Percentiles rank a stretch among this genome's conserved stretches.
phyloP scores from a whole-genome alignment of 768 basidiomycete species.

The Suillus bovinus region DNA sequence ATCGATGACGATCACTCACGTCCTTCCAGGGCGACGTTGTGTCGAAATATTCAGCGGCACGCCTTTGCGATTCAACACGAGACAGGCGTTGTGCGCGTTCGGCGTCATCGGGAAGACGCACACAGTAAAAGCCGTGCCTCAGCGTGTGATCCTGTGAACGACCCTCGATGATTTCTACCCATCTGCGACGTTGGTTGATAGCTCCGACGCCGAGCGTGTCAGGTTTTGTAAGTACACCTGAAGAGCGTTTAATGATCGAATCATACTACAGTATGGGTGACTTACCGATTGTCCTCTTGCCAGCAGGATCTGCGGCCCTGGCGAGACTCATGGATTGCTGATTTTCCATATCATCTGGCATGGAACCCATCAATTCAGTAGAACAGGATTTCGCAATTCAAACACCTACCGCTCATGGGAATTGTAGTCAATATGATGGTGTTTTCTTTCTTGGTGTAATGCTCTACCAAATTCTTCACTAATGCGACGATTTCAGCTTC shows the following conservation, averaged over 20 bases:
- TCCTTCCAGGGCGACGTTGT: constrained; percentile 52
- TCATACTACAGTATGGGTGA: not conserved
- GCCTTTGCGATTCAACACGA: constrained; percentile 36
- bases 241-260: not conserved
- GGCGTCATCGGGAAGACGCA: constrained; percentile 61
- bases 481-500: constrained; percentile 40
- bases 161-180: constrained; percentile 56
- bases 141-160: constrained; percentile 37
- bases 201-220: constrained; percentile 52
- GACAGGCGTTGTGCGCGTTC: constrained; percentile 44
- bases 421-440: constrained; percentile 66
- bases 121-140: constrained; percentile 63
- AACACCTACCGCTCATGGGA: constrained; percentile 56
- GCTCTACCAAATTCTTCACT: constrained; percentile 48
- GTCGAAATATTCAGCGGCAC: constrained; percentile 48
- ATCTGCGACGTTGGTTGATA: constrained; percentile 39
- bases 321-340: constrained; percentile 60
- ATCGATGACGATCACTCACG: constrained; percentile 45
- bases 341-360: constrained; percentile 65
- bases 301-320: constrained; percentile 48
- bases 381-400: not conserved
- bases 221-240: constrained; percentile 73
- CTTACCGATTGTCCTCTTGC: constrained; percentile 63
- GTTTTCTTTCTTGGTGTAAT: constrained; percentile 48
- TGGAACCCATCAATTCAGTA: not conserved